A percentile compares a stretch with the other conserved stretches of the same genome.
These are phyloP conservation scores for Panicum hallii DNA, from an alignment of 202 grass and related monocot species.

Conservation along the genomic window DNA sequence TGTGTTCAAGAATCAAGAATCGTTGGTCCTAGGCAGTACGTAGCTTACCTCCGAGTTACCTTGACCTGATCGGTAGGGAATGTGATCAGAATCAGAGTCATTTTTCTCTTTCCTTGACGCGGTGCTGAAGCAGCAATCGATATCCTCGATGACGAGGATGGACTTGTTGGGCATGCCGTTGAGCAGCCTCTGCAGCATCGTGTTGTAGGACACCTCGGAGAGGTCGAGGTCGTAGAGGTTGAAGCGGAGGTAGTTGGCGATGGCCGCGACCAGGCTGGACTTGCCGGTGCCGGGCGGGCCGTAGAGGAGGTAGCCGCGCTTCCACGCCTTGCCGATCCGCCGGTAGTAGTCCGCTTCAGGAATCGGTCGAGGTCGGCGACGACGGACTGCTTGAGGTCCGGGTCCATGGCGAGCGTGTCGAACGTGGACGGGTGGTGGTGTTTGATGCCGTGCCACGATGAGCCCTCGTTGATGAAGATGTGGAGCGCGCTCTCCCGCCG, in stretches of 20 bases:
- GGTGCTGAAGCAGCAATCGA: conserved; percentile 68
- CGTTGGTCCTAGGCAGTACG: not conserved
- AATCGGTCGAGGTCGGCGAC: conserved; percentile 66
- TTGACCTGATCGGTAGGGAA: not conserved
- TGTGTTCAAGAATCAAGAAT: not conserved
- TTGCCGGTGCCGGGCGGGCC: conserved; percentile 72
- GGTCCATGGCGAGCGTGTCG: conserved; percentile 74
- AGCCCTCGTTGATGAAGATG: conserved; percentile 66
- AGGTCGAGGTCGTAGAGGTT: conserved; percentile 91
- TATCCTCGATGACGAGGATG: conserved; percentile 88
- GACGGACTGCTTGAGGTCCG: conserved; percentile 49
- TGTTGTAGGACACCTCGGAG: conserved; percentile 53
- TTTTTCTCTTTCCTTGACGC: conserved; percentile 51
- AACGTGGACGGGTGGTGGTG: conserved; percentile 83
- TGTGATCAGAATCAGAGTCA: not conserved
- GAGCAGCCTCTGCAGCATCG: conserved; percentile 57
- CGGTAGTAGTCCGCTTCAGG: conserved; percentile 65
- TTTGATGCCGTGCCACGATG: conserved; percentile 48
- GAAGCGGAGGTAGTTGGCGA: conserved; percentile 89
- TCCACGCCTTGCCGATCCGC: conserved; percentile 75
- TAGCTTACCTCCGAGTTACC: not conserved
- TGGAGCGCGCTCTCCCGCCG: conserved; percentile 43
- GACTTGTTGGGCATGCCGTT: conserved; percentile 66
- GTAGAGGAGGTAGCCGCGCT: conserved; percentile 61
- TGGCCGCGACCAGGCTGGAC: conserved; percentile 81